Base-by-base conservation (phyloP, 441 rosid genomes). In the Kokia cookei region DNA sequence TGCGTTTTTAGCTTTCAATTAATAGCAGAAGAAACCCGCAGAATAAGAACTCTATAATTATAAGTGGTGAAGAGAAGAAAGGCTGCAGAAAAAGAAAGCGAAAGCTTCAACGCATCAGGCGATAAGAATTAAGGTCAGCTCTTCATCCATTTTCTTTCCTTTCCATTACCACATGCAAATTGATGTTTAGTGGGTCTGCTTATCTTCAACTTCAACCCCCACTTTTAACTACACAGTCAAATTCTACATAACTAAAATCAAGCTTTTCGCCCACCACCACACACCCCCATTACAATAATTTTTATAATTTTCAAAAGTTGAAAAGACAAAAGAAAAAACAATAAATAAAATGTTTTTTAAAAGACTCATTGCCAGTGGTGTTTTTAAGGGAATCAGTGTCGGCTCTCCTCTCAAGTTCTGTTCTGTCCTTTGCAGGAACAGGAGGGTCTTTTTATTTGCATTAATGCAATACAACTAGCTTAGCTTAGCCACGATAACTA, bases 401-500 rank as follows among this genome's bases (percentile, higher is more conserved):
- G 89, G 89, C 81, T 80, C 89, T 81, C 59, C 80, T 80, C 91
- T 82, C 58, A 84, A 75, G 80, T 79, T 73, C 86, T 47, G 72
- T 57, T 75, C 72, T 58, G 35, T 58, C 15, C 64, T 11, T 7
- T 26, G 37, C 17, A 4, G 15, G 37, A 54, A 13, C 8, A 45
- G 67, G 17, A 62, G 35, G 17, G 35, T 14, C 57, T 35, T 42
- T 43, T 47, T 58, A 19, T 13, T 51, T 47, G 8, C 60, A 35
- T 14, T 45, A 47, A 5, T 53, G 58, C 58, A 53, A 17, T 22
- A 19, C 59, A 54, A 7, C 59, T 54, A 17, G 58, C 58, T 53
- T 17, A 17, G 58, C 24, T 53, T 32, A 32, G 37, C 37, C 26
- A 53, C 6, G 27, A 27, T 42, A 59, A 60, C 42, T 29, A 60